These are phyloP conservation scores for Gelatoporia subvermispora DNA, from an alignment of 768 basidiomycete species.

Conservation along the genomic window DNA sequence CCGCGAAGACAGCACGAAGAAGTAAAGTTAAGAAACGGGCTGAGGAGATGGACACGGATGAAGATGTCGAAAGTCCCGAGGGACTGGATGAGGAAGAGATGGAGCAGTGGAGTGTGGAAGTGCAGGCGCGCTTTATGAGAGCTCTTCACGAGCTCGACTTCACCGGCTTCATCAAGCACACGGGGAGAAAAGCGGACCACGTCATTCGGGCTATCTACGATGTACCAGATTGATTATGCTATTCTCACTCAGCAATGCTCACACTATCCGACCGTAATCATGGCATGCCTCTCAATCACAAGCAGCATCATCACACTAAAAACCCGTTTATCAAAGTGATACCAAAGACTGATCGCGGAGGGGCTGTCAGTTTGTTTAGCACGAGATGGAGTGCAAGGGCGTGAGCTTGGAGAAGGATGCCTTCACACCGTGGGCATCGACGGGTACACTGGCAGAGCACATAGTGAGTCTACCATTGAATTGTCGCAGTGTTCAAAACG, in stretches of 20 bases:
- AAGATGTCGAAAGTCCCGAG: slow-evolving; percentile 15
- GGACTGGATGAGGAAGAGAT: slow-evolving; percentile 26
- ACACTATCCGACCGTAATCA: too few relatives aligned
- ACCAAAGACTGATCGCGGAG: too few relatives aligned
- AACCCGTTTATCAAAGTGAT: too few relatives aligned
- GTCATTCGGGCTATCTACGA: slow-evolving; percentile 68
- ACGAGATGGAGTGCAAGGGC: too few relatives aligned
- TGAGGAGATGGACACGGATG: slow-evolving; percentile 7
- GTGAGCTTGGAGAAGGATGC: too few relatives aligned
- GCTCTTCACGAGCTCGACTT: slow-evolving; percentile 80
- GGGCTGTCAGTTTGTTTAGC: too few relatives aligned
- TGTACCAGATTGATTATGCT: slow-evolving; percentile 20
- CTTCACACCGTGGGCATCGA: too few relatives aligned
- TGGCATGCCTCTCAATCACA: too few relatives aligned
- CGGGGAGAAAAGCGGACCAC: slow-evolving; percentile 73
- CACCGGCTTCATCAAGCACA: slow-evolving; percentile 76
- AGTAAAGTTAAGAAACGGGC: slow-evolving; percentile 1
- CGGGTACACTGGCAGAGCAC: too few relatives aligned
- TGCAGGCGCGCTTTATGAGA: slow-evolving; percentile 75
- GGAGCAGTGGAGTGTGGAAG: slow-evolving; percentile 55
- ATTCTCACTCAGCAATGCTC: not conserved
- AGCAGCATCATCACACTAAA: too few relatives aligned
- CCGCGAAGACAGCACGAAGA: not conserved
- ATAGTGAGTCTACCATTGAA: too few relatives aligned
- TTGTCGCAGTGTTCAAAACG: too few relatives aligned